Evolutionary conservation across 345 rosid genomes (phyloP).

Genomic region (Luvunga scandens): DNA sequence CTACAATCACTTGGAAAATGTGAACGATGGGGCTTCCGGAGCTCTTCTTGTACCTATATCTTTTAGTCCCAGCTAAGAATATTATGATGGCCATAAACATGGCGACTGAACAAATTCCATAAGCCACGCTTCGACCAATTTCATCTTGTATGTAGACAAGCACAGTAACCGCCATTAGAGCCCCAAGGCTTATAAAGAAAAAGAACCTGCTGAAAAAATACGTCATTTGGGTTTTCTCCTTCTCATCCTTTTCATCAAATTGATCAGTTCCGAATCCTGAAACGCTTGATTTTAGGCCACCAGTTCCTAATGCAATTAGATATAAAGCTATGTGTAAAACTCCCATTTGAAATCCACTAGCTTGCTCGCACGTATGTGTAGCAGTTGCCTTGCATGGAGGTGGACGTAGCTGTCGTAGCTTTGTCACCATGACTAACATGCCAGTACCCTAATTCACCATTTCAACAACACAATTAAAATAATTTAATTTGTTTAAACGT

Average conservation of each 20-base stretch:
- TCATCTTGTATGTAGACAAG: slow-evolving; percentile 66
- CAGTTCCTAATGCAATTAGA: slow-evolving; percentile 60
- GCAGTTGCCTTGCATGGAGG: slow-evolving; percentile 35
- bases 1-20: slow-evolving; percentile 45
- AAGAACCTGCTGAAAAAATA: slow-evolving; percentile 61
- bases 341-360: slow-evolving; percentile 53
- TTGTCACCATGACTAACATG: slow-evolving; percentile 43
- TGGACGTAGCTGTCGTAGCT: slow-evolving; percentile 51
- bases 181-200: slow-evolving; percentile 51
- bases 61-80: slow-evolving; percentile 42
- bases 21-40: slow-evolving; percentile 56
- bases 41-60: slow-evolving; percentile 54
- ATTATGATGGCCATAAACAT: slow-evolving; percentile 44
- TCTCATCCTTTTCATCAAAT: slow-evolving; percentile 56
- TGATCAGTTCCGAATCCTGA: slow-evolving; percentile 71
- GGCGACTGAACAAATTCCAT: slow-evolving; percentile 51
- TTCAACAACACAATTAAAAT: background rate
- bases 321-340: slow-evolving; percentile 47
- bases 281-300: slow-evolving; percentile 66
- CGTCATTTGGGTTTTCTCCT: slow-evolving; percentile 58
- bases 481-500: too few species aligned
- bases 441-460: slow-evolving; percentile 45
- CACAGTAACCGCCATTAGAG: slow-evolving; percentile 56
- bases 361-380: slow-evolving; percentile 32
- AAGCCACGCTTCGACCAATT: slow-evolving; percentile 54